A percentile compares a stretch with the other conserved stretches of the same genome.
Evolutionary conservation across 257 asterid species (phyloP).

Genomic region (Lantana camara): DNA sequence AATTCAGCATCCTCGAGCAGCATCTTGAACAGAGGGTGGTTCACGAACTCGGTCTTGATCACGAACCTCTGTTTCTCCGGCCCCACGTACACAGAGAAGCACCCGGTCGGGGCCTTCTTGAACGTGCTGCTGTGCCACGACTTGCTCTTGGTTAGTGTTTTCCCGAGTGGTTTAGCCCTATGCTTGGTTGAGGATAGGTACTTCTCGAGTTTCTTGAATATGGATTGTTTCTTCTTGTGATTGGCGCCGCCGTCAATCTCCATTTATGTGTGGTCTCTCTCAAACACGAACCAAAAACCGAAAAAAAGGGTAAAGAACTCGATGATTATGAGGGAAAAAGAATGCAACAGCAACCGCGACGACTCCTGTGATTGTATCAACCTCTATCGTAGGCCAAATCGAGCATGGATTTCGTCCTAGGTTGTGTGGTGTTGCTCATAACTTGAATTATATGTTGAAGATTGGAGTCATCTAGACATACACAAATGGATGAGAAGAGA

Average conservation of each 20-base stretch:
- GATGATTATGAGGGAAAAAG: no score
- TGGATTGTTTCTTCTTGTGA: conserved; percentile 26
- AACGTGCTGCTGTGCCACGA: conserved; percentile 30
- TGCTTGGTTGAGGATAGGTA: conserved; percentile 14
- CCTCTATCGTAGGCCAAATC: conserved; percentile 54
- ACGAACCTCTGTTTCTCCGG: conserved; percentile 58
- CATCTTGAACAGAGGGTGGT: conserved; percentile 72
- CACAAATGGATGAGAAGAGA: background rate
- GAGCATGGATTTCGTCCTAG: conserved; percentile 35
- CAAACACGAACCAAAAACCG: background rate
- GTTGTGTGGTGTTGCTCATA: conserved; percentile 41
- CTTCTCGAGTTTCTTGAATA: conserved; percentile 34
- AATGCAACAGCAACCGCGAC: no score
- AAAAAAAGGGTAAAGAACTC: background rate
- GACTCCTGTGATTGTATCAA: conserved; percentile 14
- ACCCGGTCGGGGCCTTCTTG: conserved; percentile 43
- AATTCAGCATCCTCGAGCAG: conserved; percentile 73
- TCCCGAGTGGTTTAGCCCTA: background rate
- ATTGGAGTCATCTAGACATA: no score
- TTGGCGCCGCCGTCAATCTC: background rate
- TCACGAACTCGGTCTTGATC: conserved; percentile 46
- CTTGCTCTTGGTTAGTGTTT: conserved; percentile 6
- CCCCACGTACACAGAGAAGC: conserved; percentile 71
- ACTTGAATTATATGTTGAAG: background rate
- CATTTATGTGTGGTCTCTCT: conserved; percentile 10